Evolutionary conservation across 2,329 filamentous ascomycete genomes (phyloP).

Genomic region (Cadophora gregata): DNA sequence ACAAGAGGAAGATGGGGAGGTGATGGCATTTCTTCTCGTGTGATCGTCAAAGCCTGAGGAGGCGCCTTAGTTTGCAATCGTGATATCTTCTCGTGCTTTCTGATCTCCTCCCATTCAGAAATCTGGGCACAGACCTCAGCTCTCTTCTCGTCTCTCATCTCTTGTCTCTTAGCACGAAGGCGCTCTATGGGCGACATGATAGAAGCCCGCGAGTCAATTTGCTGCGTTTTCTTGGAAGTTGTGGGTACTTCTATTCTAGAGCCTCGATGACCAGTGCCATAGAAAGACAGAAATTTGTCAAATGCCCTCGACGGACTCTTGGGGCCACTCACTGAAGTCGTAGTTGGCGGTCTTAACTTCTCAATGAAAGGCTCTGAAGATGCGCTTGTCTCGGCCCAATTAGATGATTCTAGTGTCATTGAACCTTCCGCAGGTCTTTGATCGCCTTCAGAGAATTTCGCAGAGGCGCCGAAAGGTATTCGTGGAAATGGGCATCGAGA

Average conservation of each 20-base stretch:
- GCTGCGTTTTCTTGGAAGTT: neutral
- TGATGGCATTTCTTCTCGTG: neutral
- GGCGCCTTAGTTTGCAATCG: neutral
- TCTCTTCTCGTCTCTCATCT: conserved; percentile 2
- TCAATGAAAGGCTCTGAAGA: neutral
- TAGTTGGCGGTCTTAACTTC: neutral
- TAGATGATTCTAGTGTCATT: too few relatives aligned
- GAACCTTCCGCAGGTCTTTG: neutral
- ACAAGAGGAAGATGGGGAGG: neutral
- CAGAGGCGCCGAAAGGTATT: neutral
- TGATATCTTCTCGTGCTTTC: neutral
- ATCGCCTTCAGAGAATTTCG: too few relatives aligned
- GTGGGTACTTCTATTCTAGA: neutral
- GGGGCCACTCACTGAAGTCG: neutral
- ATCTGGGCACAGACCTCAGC: neutral
- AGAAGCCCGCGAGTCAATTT: neutral
- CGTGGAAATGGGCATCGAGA: neutral
- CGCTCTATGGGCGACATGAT: neutral
- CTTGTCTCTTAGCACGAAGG: too few relatives aligned
- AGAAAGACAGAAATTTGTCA: neutral
- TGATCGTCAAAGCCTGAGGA: neutral
- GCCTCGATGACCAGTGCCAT: neutral
- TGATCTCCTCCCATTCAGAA: neutral
- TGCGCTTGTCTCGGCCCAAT: too few relatives aligned
- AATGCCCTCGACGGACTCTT: neutral